Base-by-base conservation (phyloP, 306 rosid genomes). In the Gleditsia sinensis region DNA sequence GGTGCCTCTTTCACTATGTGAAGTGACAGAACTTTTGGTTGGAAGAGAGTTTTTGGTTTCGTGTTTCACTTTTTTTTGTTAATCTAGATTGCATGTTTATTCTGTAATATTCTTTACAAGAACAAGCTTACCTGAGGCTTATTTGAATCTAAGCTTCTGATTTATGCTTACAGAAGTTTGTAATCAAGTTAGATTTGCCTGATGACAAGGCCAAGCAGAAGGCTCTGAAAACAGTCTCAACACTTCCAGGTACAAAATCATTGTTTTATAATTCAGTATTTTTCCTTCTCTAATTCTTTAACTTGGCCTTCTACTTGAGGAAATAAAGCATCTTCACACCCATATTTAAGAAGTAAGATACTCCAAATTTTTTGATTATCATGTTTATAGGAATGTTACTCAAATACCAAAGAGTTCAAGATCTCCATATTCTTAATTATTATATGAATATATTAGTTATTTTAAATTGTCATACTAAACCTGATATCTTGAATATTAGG, bases 201-300 rank as follows among this genome's bases (percentile, higher is more conserved):
- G 97, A 90, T 80, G 93, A 75, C 85, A 95, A 69, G 71, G 95
- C 90, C 71, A 95, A 95, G 79, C 93, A 92, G 85, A 95, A 88
- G 84, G 99, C 99, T 50, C 49, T 95, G 78, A 95, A 87, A 86
- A 86, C 92, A 2, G 92, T 92, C 57, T 88, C 98, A 50, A 56
- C 92, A 65, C 93, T 95, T 82, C 67, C 90, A 75, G 99, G 99
- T 92, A 72, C 66, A 34, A 40, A 80, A 53, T 76, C 39, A 49
- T 67, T 20, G 58, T 71, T 74, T 56, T n/a, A 3, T 28, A 43
- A 9, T 57, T 60, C 36, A 17, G 16, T 61, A 43, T 34, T 33
- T 14, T 36, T 63, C 11, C 12, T 60, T 28, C 21, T 34, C 17
- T 59, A 5, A 7, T 46, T 54, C 5, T 25, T 46, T 61, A 33